These are phyloP conservation scores for Tylopilus felleus DNA, from an alignment of 768 basidiomycete genomes.

Conservation along the genomic window DNA sequence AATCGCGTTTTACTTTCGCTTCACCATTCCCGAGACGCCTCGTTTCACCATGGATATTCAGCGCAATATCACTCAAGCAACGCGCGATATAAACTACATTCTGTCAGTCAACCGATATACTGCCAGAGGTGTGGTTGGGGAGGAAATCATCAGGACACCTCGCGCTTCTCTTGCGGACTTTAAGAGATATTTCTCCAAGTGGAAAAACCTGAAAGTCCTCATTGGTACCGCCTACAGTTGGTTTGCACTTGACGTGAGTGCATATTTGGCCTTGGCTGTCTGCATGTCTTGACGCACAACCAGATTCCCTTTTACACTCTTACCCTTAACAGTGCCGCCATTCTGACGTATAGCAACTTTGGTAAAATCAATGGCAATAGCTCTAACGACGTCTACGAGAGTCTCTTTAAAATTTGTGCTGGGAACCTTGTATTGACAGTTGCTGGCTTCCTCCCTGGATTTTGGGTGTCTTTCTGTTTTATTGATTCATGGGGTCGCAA, in stretches of 20 bases:
- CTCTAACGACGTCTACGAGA: conserved; percentile 17
- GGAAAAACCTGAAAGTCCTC: conserved; percentile 76
- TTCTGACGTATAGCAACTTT: conserved; percentile 65
- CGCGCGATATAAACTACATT: conserved; percentile 65
- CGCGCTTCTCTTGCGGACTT: conserved; percentile 69
- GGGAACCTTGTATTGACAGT: conserved; percentile 18
- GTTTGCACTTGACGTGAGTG: conserved; percentile 81
- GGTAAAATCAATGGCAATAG: conserved; percentile 42
- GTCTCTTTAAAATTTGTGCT: conserved; percentile 22
- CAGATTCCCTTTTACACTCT: conserved; percentile 87
- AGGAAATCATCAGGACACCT: conserved; percentile 56
- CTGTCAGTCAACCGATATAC: conserved; percentile 43
- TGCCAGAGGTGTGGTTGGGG: conserved; percentile 36
- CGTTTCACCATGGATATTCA: conserved; percentile 91
- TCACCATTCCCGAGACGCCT: conserved; percentile 90
- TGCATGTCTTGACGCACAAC: conserved; percentile 2
- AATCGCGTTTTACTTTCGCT: conserved; percentile 82
- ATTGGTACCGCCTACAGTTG: conserved; percentile 77
- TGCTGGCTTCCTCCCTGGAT: conserved; percentile 39
- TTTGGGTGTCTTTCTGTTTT: conserved; percentile 61
- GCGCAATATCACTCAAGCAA: conserved; percentile 68
- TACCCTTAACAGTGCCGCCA: conserved; percentile 74
- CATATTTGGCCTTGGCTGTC: not conserved
- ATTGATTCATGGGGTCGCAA: conserved; percentile 74
- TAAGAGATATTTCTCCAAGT: conserved; percentile 57